Base-by-base conservation (phyloP, 352 stramenopile species). In the Pythium phragmitis region DNA sequence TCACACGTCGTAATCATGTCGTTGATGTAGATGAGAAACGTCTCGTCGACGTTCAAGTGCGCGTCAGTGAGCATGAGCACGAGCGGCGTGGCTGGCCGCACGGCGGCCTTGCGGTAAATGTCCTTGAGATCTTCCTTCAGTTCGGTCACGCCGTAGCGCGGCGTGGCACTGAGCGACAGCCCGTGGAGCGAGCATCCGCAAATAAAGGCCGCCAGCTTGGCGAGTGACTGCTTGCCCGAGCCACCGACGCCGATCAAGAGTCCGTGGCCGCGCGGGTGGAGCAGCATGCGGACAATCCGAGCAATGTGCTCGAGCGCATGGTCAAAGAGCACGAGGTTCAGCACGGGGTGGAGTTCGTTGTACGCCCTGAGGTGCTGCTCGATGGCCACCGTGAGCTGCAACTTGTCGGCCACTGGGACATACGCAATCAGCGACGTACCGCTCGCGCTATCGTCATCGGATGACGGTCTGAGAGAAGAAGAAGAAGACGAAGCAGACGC, bases 271-370 rank as follows among this genome's bases (percentile, higher is more conserved):
- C 77, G 73, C 17, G 87, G 73, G 19, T 83, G 82, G 13, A 79
- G 73, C 26, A 98, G 50, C 34, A 98, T 91, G 8, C 92, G 75
- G 43, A 90, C 82, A 39, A 98, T 97, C 45, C 92, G 78, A 5
- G 85, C 80, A 14, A 98, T 74, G 52, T 98, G 91, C 45, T 96
- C 80, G 60, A 97, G 76, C 3, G 92, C 92, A 65, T 97, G 85
- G 16, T 97, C 89, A 67, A 98, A 98, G 0, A 98, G 64, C 39
- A 98, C 91, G 9, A 98, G 71, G 60, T 94, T 84, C 88, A 98
- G 97, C 7, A 98, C 94, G 0, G 93, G 85, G 66, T 98, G 88
- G 5, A 73, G 84, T 56, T 98, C 92, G 59, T 98, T 98, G 75
- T 97, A 98, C 13, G 85, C 73, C 12, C 68, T 65, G 3, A 97